These are phyloP conservation scores for Scutellaria barbata DNA, from an alignment of 257 asterid species.

Conservation along the genomic window DNA sequence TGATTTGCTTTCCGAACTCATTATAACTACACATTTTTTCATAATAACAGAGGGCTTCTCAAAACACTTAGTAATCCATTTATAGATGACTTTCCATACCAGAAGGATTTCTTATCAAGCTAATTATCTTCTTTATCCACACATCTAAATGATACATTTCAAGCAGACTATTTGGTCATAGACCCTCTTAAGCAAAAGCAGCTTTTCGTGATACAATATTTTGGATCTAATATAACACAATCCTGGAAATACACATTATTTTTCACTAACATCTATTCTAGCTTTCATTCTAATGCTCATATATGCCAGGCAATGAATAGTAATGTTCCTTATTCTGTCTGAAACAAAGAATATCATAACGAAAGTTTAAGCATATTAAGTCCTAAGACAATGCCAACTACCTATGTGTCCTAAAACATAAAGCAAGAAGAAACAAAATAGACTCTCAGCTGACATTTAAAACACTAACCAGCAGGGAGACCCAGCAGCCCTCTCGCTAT, in stretches of 20 bases:
- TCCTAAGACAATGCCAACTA: slow-evolving; percentile 1
- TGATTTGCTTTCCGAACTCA: too few species aligned
- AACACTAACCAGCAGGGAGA: slow-evolving; percentile 73
- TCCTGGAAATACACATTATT: not conserved
- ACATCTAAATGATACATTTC: too few species aligned
- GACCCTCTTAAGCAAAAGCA: not conserved
- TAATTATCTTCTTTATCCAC: too few species aligned
- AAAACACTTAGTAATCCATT: too few species aligned
- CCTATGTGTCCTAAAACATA: not conserved
- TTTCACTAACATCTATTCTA: not conserved
- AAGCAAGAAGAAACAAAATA: not conserved
- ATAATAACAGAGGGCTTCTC: too few species aligned
- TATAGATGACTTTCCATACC: too few species aligned
- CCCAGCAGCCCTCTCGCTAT: slow-evolving; percentile 68
- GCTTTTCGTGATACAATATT: slow-evolving; percentile 13
- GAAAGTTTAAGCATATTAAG: not conserved
- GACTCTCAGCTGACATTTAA: not conserved
- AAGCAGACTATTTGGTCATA: not conserved
- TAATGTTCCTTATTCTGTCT: slow-evolving; percentile 9
- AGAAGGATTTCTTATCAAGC: too few species aligned
- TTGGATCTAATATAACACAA: slow-evolving; percentile 10
- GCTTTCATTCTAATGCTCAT: slow-evolving; percentile 5
- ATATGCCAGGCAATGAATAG: not conserved
- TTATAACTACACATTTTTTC: too few species aligned
- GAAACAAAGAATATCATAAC: not conserved